These are phyloP conservation scores for Amphichorda felina DNA, from an alignment of 2,329 filamentous ascomycete species.

Conservation along the genomic window DNA sequence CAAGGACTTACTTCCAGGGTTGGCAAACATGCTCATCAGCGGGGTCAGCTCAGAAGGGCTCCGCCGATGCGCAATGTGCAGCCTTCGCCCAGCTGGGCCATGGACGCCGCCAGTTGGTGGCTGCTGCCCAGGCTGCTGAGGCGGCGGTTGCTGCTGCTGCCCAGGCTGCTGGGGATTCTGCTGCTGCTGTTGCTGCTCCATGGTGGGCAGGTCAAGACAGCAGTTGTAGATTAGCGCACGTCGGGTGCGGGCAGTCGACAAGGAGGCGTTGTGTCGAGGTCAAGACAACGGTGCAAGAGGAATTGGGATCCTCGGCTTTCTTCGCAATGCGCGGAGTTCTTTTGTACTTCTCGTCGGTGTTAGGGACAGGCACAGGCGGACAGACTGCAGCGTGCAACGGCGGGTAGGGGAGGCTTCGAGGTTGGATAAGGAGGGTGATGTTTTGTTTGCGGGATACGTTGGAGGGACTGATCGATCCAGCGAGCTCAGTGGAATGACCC, in stretches of 20 bases:
- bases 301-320: too few species aligned
- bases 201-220: constrained; percentile 39
- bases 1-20: constrained; percentile 47
- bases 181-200: constrained; percentile 44
- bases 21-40: constrained; percentile 82
- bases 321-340: too few species aligned
- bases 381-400: constrained; percentile 3
- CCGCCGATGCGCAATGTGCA: constrained; percentile 94
- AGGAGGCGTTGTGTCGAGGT: constrained; percentile 3
- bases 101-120: constrained; percentile 43
- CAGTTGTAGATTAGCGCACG: constrained; percentile 23
- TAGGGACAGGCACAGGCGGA: constrained; percentile 3
- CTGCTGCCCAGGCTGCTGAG: constrained; percentile 31
- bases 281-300: constrained; percentile 2
- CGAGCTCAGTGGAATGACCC: constrained; percentile 5
- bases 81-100: constrained; percentile 74
- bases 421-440: constrained; percentile 2
- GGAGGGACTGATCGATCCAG: constrained; percentile 6
- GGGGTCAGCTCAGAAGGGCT: constrained; percentile 96
- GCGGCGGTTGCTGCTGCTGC: constrained; percentile 23
- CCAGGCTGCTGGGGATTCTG: constrained; percentile 31
- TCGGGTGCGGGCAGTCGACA: constrained; percentile 20
- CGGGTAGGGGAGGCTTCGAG: neutral
- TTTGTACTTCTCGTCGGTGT: neutral
- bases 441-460: neutral